Percentiles rank a stretch among this genome's conserved stretches.
Conservation (phyloP, 2,329 filamentous ascomycete genomes). For the Tolypocladium cylindrosporum region DNA sequence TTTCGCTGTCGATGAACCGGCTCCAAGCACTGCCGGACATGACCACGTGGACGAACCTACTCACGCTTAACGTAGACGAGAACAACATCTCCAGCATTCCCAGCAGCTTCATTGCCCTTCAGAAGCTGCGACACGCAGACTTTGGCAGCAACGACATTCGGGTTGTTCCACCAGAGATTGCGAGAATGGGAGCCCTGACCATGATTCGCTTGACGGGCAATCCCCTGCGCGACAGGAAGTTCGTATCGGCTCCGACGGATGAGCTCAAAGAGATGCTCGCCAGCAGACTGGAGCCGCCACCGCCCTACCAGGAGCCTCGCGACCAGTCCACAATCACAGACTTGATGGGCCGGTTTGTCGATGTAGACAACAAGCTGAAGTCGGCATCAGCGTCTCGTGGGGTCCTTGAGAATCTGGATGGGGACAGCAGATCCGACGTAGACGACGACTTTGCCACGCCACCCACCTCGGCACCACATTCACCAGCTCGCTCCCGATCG, state of each 20-base stretch:
- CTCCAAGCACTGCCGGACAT: constrained; percentile 65
- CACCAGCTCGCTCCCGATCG: constrained; percentile 37
- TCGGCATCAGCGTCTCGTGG: not conserved
- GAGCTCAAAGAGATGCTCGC: constrained; percentile 69
- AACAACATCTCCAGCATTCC: constrained; percentile 74
- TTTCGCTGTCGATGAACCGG: constrained; percentile 75
- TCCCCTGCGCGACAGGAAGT: constrained; percentile 79
- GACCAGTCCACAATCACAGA: constrained; percentile 10
- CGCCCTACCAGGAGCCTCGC: constrained; percentile 25
- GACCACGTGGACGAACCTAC: constrained; percentile 60
- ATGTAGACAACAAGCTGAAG: constrained; percentile 14
- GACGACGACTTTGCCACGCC: constrained; percentile 47
- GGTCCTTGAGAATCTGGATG: constrained; percentile 19
- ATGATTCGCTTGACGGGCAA: constrained; percentile 79
- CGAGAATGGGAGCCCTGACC: constrained; percentile 66
- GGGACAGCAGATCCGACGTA: constrained; percentile 39
- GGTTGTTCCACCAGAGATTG: constrained; percentile 64
- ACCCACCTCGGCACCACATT: constrained; percentile 41
- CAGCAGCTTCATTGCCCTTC: constrained; percentile 58
- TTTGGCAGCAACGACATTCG: constrained; percentile 79
- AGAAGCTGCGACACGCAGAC: constrained; percentile 65
- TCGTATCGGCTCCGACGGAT: constrained; percentile 67
- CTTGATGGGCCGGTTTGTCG: constrained; percentile 17
- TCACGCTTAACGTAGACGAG: constrained; percentile 68
- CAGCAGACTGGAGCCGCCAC: constrained; percentile 52